Base-by-base conservation (phyloP, 495 filamentous ascomycete species). In the Schizothecium vesticola region DNA sequence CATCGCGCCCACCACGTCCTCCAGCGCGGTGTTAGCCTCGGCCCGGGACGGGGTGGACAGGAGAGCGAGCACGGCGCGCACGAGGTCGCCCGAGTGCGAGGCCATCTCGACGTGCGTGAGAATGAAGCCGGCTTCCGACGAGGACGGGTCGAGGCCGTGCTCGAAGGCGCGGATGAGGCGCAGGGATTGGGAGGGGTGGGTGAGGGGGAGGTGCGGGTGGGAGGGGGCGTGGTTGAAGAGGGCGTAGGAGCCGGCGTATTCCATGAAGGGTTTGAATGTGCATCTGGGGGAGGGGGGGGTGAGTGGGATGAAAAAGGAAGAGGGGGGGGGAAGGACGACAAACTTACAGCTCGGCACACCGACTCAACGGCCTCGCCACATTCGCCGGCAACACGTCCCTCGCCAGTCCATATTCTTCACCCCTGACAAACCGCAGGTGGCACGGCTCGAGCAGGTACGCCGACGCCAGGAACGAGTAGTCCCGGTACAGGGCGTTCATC, bases 361-460 rank as follows among this genome's bases (percentile, higher is more conserved):
- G 86, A 43, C 88, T 89, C 72, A 97, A 90, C 7, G 93, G 93
- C 59, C 87, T 76, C 26, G 91, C 88, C 67, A 97, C 84, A 70
- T 82, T 80, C 51, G 83, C 83, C 8, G 92, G 93, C 72, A 97
- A 78, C 19, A 87, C 77, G 36, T 90, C 83, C 9, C 93, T 81
- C 11, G 85, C 93, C 31, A 97, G 80, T 0, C 93, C 93, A 75
- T 96, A 97, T 1, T 81, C 80, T 69, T 88, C 84, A 0, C 87
- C 90, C 21, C 85, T 84, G 64, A 89, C 76, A 72, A 86, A 88
- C 71, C 89, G 84, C 81, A 89, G 82, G 80, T 93, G 93, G 78
- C 93, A 97, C n/a, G 93, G 93, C 81, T 97, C 93, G n/a, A 97
- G 85, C 19, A 97, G 82, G 75, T 95, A 96, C 0, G 93, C 90